Base-by-base conservation (phyloP, 441 rosid genomes). In the Populus hybrid region DNA sequence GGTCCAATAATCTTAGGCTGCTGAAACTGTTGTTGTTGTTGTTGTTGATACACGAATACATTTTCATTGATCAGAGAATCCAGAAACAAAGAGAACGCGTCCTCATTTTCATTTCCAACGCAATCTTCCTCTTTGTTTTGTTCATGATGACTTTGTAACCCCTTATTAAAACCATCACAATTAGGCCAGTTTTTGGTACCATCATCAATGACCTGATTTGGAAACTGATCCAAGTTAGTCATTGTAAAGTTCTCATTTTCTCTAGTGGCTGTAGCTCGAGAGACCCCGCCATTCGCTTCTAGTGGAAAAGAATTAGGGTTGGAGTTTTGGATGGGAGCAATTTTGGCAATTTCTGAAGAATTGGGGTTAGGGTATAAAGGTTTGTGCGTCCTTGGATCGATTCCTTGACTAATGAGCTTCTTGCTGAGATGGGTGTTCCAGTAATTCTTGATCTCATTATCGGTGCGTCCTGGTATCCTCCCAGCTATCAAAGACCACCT, bases 401-500 rank as follows among this genome's bases (percentile, higher is more conserved):
- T 83, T 66, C 92, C 92, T 85, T 89, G 92, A 57, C 84, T 81
- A 59, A 89, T 86, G 57, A 89, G 81, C 81, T 89, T 89, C 86
- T 89, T 89, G 70, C 90, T 87, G 1, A 89, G 88, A 81, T 83
- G 84, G 40, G 92, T 87, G 80, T 89, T 89, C 90, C 90, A 89
- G 83, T 87, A 89, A 73, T 89, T 89, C 86, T 89, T 89, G 59
- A 89, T 89, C 83, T 89, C 92, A 72, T 89, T 89, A 21, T 89
- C 90, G 0, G 90, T 89, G 8, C 92, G 84, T 16, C 92, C 90
- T 8, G 92, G 92, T 46, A 89, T 87, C 40, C 92, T 87, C 8
- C 90, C 92, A 14, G 92, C 92, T 68, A 89, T 89, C 80, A 89
- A 76, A 0, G 90, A 86, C 92, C 92, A 89, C 61, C 92, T 89